Evolutionary conservation across 108 stramenopile genomes (phyloP).

Genomic region (Epipyxis sp.): DNA sequence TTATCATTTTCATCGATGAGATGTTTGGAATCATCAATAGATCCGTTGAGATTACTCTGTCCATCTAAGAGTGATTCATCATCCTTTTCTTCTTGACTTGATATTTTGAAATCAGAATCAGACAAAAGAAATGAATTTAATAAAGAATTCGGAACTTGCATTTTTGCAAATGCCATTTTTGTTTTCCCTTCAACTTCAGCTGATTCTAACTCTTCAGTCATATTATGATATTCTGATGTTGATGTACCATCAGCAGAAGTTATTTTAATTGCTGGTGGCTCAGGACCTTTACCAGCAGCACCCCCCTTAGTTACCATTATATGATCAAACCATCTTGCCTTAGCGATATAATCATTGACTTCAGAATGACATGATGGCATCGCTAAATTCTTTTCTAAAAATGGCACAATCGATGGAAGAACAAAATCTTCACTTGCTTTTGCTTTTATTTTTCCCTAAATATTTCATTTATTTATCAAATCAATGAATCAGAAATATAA

Average conservation of each 20-base stretch:
- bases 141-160: constrained; percentile 7
- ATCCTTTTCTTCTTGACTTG: not conserved
- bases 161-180: constrained; percentile 27
- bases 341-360: not conserved
- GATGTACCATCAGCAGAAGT: not conserved
- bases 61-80: no score
- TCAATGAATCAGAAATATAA: not conserved
- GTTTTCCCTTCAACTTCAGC: constrained; percentile 18
- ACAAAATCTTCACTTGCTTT: constrained; percentile 11
- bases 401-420: not conserved
- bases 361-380: not conserved
- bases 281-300: constrained; percentile 19
- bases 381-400: not conserved
- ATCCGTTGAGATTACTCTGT: no score
- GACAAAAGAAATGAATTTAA: not conserved
- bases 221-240: not conserved
- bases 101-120: constrained; percentile 13
- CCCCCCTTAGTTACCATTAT: constrained; percentile 11
- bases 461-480: not conserved
- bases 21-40: no score
- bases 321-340: not conserved
- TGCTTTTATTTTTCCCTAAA: constrained; percentile 15
- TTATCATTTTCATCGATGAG: no score
- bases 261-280: not conserved
- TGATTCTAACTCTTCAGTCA: constrained; percentile 12